Percentiles rank a stretch among this genome's conserved stretches.
Evolutionary conservation across 1,284 basidiomycete species (phyloP).

Genomic region (Meira nashicola): DNA sequence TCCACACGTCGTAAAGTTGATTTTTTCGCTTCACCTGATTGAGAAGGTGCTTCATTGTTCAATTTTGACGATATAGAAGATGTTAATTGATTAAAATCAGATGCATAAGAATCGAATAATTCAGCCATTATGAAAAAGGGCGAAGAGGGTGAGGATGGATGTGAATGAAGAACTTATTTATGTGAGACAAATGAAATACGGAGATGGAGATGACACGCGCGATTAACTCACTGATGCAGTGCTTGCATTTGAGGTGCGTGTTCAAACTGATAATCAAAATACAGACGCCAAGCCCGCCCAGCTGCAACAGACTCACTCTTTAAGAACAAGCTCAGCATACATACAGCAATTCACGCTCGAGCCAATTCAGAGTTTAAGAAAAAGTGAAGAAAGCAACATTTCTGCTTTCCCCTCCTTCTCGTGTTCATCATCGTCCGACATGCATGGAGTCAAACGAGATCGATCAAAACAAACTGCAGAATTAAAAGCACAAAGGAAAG

Average conservation of each 20-base stretch:
- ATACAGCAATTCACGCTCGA: no score
- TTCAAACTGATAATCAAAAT: not conserved
- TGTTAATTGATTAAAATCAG: slow-evolving; percentile 44
- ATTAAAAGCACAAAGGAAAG: slow-evolving; percentile 30
- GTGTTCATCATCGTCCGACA: not conserved
- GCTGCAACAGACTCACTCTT: no score
- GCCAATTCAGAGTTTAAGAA: no score
- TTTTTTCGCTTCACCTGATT: slow-evolving; percentile 67
- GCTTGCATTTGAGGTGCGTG: not conserved
- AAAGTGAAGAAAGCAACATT: no score
- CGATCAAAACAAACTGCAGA: slow-evolving; percentile 3
- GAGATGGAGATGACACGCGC: no score
- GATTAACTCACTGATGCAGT: no score
- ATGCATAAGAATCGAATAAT: slow-evolving; percentile 49
- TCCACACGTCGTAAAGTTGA: slow-evolving; percentile 76
- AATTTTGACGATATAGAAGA: slow-evolving; percentile 35
- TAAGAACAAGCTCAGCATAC: no score
- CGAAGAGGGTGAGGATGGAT: not conserved
- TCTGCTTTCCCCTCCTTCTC: slow-evolving; percentile 3
- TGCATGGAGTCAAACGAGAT: slow-evolving; percentile 20
- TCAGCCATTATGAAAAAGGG: slow-evolving; percentile 43
- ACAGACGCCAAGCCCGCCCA: not conserved
- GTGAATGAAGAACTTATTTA: no score
- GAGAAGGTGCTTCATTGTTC: slow-evolving; percentile 18
- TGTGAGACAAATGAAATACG: no score